Conservation (phyloP, 1,284 basidiomycete species). For the Melampsora americana region DNA sequence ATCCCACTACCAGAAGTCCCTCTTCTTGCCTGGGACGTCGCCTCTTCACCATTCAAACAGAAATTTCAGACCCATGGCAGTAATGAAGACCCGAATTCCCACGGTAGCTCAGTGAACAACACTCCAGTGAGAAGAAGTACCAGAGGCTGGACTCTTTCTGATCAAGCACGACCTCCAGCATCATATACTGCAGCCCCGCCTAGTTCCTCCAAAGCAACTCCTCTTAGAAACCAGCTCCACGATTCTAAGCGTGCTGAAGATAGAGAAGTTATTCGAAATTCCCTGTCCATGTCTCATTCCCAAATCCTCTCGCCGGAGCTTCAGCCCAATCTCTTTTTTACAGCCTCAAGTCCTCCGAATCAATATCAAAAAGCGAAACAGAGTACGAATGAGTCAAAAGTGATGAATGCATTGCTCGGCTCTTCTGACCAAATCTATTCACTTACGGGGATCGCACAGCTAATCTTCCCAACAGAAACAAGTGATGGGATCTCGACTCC, state of each 20-base stretch:
- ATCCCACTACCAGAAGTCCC: constrained; percentile 29
- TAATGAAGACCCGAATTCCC: not conserved
- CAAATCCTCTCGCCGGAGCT: constrained; percentile 1
- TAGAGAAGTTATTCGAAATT: not conserved
- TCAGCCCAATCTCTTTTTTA: constrained; percentile 2
- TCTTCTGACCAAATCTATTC: constrained; percentile 8
- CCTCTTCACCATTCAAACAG: not conserved
- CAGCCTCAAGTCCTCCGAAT: not conserved
- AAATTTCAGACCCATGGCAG: not conserved
- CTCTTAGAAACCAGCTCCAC: not conserved
- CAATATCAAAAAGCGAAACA: not conserved
- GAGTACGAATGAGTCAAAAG: not conserved
- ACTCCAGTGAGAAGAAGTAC: constrained; percentile 15
- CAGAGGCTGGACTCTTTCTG: constrained; percentile 23
- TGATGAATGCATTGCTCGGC: not conserved
- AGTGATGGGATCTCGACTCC: not conserved
- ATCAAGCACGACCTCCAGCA: constrained; percentile 5
- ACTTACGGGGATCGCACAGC: not conserved
- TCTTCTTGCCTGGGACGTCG: constrained; percentile 22
- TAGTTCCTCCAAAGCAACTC: not conserved
- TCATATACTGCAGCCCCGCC: constrained; percentile 9
- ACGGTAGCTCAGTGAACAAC: not conserved
- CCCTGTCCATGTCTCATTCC: not conserved
- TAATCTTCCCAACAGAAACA: not conserved
- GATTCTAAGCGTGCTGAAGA: not conserved